Evolutionary conservation across 2,329 filamentous ascomycete species (phyloP).

Genomic region (Colletotrichum sp.): DNA sequence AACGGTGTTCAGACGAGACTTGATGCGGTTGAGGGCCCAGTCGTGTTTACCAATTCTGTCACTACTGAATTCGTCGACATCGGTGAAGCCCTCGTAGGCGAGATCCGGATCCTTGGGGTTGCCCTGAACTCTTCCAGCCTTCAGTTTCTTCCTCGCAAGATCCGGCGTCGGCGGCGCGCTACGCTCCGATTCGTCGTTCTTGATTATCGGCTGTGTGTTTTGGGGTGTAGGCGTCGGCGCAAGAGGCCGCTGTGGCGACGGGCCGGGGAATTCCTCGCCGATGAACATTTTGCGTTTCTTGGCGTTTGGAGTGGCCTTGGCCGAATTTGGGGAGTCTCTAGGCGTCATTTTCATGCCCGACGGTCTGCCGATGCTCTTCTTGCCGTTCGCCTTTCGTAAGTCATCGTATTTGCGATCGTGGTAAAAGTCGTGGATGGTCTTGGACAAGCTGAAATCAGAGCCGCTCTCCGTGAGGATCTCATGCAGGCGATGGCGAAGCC

Average conservation of each 20-base stretch:
- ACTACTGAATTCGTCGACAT: conserved; percentile 54
- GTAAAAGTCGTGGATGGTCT: conserved; percentile 59
- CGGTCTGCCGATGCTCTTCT: conserved; percentile 62
- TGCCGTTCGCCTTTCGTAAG: conserved; percentile 57
- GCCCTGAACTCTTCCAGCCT: background rate
- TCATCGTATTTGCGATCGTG: conserved; percentile 57
- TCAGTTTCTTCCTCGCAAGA: conserved; percentile 10
- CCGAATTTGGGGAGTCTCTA: conserved; percentile 17
- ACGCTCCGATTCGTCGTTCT: background rate
- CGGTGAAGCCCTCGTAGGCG: conserved; percentile 53
- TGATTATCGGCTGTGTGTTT: background rate
- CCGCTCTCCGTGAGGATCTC: conserved; percentile 51
- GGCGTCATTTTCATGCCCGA: conserved; percentile 48
- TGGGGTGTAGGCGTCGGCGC: background rate
- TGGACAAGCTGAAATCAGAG: conserved; percentile 54
- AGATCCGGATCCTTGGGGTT: conserved; percentile 39
- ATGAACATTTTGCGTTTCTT: conserved; percentile 36
- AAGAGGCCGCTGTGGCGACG: background rate
- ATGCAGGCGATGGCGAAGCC: conserved; percentile 62
- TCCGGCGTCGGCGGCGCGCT: conserved; percentile 6
- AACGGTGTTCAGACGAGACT: conserved; percentile 51
- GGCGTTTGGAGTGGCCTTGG: conserved; percentile 26
- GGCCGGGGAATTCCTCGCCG: background rate
- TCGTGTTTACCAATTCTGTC: conserved; percentile 51
- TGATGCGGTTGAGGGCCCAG: conserved; percentile 59